phyloP scores from a whole-genome alignment of 352 stramenopile genomes.

The Pelagophyceae sp. region DNA sequence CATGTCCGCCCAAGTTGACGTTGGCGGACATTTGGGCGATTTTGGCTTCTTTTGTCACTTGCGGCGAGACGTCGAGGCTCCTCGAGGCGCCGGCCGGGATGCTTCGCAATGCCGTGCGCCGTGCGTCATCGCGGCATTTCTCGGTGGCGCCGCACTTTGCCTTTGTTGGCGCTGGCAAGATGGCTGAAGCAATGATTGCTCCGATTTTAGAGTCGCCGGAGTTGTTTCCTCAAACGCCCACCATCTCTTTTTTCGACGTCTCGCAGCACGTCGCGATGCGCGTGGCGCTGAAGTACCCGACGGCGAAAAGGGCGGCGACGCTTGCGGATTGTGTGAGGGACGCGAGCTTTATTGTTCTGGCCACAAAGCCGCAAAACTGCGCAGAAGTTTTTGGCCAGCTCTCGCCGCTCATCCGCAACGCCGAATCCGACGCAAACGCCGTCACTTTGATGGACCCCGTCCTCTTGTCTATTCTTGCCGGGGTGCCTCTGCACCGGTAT shows the following conservation, averaged over 20 bases:
- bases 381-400: slow-evolving; percentile 56
- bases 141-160: slow-evolving; percentile 26
- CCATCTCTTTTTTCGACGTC: slow-evolving; percentile 46
- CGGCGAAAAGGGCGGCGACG: slow-evolving; percentile 31
- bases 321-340: slow-evolving; percentile 43
- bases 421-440: slow-evolving; percentile 39
- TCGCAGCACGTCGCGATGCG: slow-evolving; percentile 32
- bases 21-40: too few species aligned
- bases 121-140: too few species aligned
- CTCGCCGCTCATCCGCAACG: slow-evolving; percentile 45
- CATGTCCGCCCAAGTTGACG: too few species aligned
- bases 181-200: slow-evolving; percentile 51
- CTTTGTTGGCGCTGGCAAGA: slow-evolving; percentile 53
- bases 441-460: slow-evolving; percentile 29
- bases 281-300: slow-evolving; percentile 32
- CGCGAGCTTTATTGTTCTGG: slow-evolving; percentile 79
- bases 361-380: slow-evolving; percentile 87
- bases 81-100: too few species aligned
- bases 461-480: slow-evolving; percentile 67
- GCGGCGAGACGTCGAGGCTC: too few species aligned
- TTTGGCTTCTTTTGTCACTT: too few species aligned
- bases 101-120: too few species aligned
- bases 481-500: slow-evolving; percentile 54
- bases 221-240: not conserved
- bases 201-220: slow-evolving; percentile 17